phyloP scores from a whole-genome alignment of 2,329 filamentous ascomycete genomes.

The Exophiala phaeomuriformis region DNA sequence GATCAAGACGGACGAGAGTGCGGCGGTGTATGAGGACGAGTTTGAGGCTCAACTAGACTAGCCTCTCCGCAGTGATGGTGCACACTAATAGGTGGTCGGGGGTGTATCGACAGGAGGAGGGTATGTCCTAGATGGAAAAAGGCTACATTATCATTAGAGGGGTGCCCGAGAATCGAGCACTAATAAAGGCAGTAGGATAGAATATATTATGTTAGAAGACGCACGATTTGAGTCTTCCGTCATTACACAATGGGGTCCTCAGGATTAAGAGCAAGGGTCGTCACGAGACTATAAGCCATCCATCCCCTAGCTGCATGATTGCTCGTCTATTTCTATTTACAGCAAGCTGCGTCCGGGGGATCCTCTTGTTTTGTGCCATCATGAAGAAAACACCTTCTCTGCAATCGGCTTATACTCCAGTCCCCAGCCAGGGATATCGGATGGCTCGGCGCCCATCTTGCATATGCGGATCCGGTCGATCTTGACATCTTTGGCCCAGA shows the following conservation, averaged over 20 bases:
- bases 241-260: too few species aligned
- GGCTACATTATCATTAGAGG: neutral
- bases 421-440: constrained; percentile 44
- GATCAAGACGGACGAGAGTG: constrained; percentile 51
- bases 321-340: too few species aligned
- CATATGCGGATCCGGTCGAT: constrained; percentile 72
- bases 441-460: constrained; percentile 74
- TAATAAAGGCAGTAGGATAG: too few species aligned
- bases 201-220: too few species aligned
- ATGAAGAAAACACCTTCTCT: constrained; percentile 28
- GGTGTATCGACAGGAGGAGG: neutral
- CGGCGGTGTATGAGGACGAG: constrained; percentile 52
- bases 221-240: too few species aligned
- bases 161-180: neutral
- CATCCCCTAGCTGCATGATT: too few species aligned
- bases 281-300: too few species aligned
- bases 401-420: constrained; percentile 49
- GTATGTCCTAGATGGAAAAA: neutral
- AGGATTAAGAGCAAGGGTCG: too few species aligned
- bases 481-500: constrained; percentile 62
- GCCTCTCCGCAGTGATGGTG: neutral
- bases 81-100: neutral
- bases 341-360: too few species aligned
- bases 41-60: constrained; percentile 52
- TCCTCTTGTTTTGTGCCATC: neutral